A percentile compares a stretch with the other conserved stretches of the same genome.
Conservation (phyloP, 2,329 filamentous ascomycete species). For the Colletotrichum spinosum region DNA sequence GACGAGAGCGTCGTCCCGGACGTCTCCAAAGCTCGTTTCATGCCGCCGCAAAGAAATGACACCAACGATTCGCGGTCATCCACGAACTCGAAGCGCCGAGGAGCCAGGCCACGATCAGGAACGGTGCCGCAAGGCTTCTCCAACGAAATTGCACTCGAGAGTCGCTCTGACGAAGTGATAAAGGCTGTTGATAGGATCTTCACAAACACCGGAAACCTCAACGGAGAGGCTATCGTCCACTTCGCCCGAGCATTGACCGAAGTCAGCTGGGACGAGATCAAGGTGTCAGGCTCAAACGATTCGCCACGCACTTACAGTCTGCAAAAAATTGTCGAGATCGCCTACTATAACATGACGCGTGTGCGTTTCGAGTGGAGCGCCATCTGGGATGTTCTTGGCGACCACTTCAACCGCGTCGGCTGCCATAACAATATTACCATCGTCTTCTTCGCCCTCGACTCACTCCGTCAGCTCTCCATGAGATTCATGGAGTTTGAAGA, state of each 20-base stretch:
- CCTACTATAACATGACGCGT: slow-evolving; percentile 99
- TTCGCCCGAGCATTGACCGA: slow-evolving; percentile 94
- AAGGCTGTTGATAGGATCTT: slow-evolving; percentile 96
- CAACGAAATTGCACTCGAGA: slow-evolving; percentile 88
- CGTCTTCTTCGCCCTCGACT: slow-evolving; percentile 97
- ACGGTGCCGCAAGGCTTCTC: slow-evolving; percentile 74
- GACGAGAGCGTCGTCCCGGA: slow-evolving; percentile 94
- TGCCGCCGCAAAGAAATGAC: slow-evolving; percentile 68
- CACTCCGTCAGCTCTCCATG: slow-evolving; percentile 95
- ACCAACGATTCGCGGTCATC: slow-evolving; percentile 73
- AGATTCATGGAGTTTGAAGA: slow-evolving; percentile 99
- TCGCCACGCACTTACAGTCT: slow-evolving; percentile 96
- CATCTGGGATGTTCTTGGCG: slow-evolving; percentile 97
- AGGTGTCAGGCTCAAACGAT: slow-evolving; percentile 95
- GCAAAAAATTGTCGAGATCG: slow-evolving; percentile 98
- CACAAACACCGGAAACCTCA: slow-evolving; percentile 93
- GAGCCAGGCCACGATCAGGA: slow-evolving; percentile 60
- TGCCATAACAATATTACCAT: slow-evolving; percentile 97
- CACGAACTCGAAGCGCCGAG: slow-evolving; percentile 65
- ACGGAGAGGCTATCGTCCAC: slow-evolving; percentile 93
- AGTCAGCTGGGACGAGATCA: slow-evolving; percentile 99
- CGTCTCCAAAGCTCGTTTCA: slow-evolving; percentile 84
- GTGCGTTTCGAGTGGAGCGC: slow-evolving; percentile 98
- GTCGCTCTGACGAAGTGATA: slow-evolving; percentile 91
- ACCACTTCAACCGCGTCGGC: slow-evolving; percentile 98